Evolutionary conservation across 2,329 filamentous ascomycete species (phyloP), one percentile per base, ranked within the genome.

Genomic region (Colletotrichum liaoningense): DNA sequence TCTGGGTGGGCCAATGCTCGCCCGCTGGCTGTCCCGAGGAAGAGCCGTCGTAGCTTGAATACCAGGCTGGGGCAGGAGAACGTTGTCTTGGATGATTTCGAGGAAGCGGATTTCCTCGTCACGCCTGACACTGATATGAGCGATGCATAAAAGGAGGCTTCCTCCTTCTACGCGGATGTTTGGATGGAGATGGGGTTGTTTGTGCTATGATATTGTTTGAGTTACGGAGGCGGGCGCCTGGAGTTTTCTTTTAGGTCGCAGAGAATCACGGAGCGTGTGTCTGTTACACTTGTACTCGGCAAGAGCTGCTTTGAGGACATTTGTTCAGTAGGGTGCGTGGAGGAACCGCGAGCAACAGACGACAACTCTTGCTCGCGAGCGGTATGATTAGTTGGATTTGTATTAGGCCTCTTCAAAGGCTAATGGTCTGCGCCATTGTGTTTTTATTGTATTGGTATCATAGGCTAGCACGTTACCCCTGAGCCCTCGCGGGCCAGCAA

Each of bases 91-190:
- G 83, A 83, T 55, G 92, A 94, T 79, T 94, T 94, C 79, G 91
- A 88, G 70, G 93, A 95, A 72, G 93, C 93, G 0, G 86, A 89
- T 1, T 95, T 95, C 73, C 80, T 92, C 66, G 89, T 90, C 69
- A 77, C 76, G 14, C 81, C 80, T 52, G 84, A 84, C 30, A 80
- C 85, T 59, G 84, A 87, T 14, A 85, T 88, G 84, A 80, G 78
- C 42, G 82, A 81, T 66, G 76, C 75, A 6, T 82, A 57, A 77
- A 14, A 9, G 19, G 19, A 14, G 59, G 35, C 3, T 49, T 33
- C 33, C 30, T 35, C 19, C 12, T 9, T 7, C 6, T 42, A 16
- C 24, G 30, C 5, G 57, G 16, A 38, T 30, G 26, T 58, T 28
- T 26, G 46, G 19, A 59, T 67, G 60, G 49, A 12, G 54, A 22